Evolutionary conservation across 2,329 filamentous ascomycete species (phyloP).

Genomic region (Exserohilum rostratum): DNA sequence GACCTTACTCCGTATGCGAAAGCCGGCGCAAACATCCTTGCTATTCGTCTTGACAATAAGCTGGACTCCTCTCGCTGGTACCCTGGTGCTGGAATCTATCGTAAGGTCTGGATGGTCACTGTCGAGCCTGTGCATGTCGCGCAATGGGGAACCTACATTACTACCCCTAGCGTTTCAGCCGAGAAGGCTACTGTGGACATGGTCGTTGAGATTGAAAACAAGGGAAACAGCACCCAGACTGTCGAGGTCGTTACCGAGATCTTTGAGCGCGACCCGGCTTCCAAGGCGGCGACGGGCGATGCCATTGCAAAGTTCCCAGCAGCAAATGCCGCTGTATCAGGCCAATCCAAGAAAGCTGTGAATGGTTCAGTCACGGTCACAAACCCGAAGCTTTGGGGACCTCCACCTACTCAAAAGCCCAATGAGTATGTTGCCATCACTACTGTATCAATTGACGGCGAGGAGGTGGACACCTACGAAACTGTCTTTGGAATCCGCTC

Average conservation of each 20-base stretch:
- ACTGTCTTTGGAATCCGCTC: constrained; percentile 60
- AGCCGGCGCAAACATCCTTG: constrained; percentile 52
- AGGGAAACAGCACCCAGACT: constrained; percentile 36
- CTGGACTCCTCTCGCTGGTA: constrained; percentile 60
- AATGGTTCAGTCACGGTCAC: constrained; percentile 45
- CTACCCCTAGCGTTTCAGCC: constrained; percentile 53
- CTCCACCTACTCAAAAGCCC: constrained; percentile 53
- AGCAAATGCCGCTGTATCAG: constrained; percentile 36
- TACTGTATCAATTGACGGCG: constrained; percentile 33
- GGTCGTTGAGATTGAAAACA: constrained; percentile 56
- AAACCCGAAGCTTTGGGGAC: constrained; percentile 58
- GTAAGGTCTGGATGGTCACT: constrained; percentile 62
- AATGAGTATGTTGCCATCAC: constrained; percentile 59
- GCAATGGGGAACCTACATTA: constrained; percentile 58
- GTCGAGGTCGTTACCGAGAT: constrained; percentile 53
- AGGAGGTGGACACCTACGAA: constrained; percentile 53
- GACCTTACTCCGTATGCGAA: constrained; percentile 55
- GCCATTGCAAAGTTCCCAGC: constrained; percentile 47
- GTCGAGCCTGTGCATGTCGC: constrained; percentile 53
- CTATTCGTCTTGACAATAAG: constrained; percentile 60
- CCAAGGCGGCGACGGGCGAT: constrained; percentile 23
- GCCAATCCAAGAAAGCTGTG: constrained; percentile 40
- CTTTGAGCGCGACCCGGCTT: constrained; percentile 46
- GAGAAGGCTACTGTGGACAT: constrained; percentile 55
- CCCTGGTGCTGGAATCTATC: constrained; percentile 61